Evolutionary conservation across 352 stramenopile genomes (phyloP).

Genomic region (Globisporangium heterothallicum): DNA sequence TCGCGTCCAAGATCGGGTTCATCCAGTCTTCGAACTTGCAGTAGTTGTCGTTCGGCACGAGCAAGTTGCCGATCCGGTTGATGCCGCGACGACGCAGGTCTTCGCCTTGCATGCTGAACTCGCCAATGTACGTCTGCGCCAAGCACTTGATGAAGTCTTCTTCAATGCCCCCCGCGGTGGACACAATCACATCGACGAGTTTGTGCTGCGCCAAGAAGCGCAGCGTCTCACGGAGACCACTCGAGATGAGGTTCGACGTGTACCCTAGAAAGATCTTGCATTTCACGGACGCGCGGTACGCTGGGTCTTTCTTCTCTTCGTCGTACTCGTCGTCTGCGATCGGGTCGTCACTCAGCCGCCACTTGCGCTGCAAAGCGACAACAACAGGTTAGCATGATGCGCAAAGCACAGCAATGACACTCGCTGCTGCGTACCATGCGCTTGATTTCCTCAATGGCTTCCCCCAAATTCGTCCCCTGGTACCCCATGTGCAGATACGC

Average conservation of each 20-base stretch:
- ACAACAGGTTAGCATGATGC: no score
- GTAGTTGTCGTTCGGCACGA: conserved; percentile 99
- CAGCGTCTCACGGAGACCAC: conserved; percentile 96
- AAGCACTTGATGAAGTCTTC: conserved; percentile 99
- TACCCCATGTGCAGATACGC: conserved; percentile 88
- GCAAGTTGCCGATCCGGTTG: conserved; percentile 99
- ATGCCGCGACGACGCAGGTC: conserved; percentile 94
- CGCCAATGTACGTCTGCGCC: conserved; percentile 96
- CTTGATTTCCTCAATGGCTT: conserved; percentile 97
- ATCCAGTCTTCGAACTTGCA: conserved; percentile 98
- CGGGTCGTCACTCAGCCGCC: conserved; percentile 94
- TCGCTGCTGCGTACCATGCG: conserved; percentile 91
- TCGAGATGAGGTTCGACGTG: conserved; percentile 99
- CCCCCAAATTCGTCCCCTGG: conserved; percentile 95
- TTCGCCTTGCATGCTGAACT: conserved; percentile 94
- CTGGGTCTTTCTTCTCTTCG: conserved; percentile 74
- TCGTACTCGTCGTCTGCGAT: conserved; percentile 92
- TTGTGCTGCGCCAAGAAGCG: conserved; percentile 98
- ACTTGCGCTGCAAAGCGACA: conserved; percentile 89
- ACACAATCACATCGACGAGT: conserved; percentile 98
- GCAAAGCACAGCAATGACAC: neutral
- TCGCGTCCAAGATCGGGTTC: conserved; percentile 94
- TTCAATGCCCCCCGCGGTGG: conserved; percentile 88
- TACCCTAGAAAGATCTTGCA: conserved; percentile 99
- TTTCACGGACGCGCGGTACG: conserved; percentile 82